Evolutionary conservation across 225 moss, liverwort and hornwort genomes (phyloP).

Genomic region (Thuidium tamariscinum): DNA sequence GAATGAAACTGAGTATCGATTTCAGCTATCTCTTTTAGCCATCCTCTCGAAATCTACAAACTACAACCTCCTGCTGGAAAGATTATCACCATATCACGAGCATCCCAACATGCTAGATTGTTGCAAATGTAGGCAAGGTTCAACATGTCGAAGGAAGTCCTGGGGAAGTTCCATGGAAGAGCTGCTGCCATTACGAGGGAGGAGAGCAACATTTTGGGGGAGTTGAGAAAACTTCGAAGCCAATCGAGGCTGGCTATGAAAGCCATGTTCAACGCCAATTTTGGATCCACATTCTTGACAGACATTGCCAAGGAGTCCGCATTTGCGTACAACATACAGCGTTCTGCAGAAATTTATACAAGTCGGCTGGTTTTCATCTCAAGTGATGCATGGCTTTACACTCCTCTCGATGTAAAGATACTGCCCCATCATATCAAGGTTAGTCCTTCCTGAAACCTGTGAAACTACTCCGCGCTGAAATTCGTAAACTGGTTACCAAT

Average conservation of each 20-base stretch:
- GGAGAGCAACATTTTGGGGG: slow-evolving; percentile 46
- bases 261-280: slow-evolving; percentile 67
- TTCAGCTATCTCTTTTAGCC: slow-evolving; percentile 26
- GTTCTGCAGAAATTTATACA: slow-evolving; percentile 88
- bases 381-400: slow-evolving; percentile 78
- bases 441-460: not conserved
- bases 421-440: slow-evolving; percentile 94
- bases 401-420: slow-evolving; percentile 73
- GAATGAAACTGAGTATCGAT: slow-evolving; percentile 61
- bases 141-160: slow-evolving; percentile 65
- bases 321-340: slow-evolving; percentile 86
- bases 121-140: slow-evolving; percentile 58
- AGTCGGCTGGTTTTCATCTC: slow-evolving; percentile 67
- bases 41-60: not conserved
- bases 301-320: slow-evolving; percentile 84
- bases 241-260: slow-evolving; percentile 70
- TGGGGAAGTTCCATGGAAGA: slow-evolving; percentile 67
- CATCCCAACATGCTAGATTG: not conserved
- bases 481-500: not conserved
- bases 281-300: slow-evolving; percentile 89
- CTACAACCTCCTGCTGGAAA: not conserved
- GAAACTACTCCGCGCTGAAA: not conserved
- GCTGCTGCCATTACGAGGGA: slow-evolving; percentile 18
- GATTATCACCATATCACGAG: not conserved
- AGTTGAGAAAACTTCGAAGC: slow-evolving; percentile 56